Conservation (phyloP, 2,329 filamentous ascomycete genomes). For the Fusarium sp. region DNA sequence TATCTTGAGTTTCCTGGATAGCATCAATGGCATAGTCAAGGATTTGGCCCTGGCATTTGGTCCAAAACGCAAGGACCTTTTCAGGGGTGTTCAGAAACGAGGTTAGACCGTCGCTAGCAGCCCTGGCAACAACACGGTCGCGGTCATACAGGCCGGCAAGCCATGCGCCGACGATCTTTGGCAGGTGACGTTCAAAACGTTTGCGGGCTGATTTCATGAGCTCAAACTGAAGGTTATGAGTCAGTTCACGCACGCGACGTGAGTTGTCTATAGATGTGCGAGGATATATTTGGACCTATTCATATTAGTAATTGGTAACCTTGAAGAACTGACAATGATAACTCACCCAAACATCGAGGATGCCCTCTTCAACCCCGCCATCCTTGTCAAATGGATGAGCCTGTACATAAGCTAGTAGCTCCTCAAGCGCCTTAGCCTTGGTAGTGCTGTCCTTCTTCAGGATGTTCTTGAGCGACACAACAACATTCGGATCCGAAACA, state of each 20-base stretch:
- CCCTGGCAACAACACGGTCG: slow-evolving; percentile 77
- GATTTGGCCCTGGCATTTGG: slow-evolving; percentile 81
- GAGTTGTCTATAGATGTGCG: slow-evolving; percentile 90
- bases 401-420: slow-evolving; percentile 74
- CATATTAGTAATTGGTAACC: background rate
- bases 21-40: slow-evolving; percentile 84
- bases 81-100: slow-evolving; percentile 82
- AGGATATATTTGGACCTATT: slow-evolving; percentile 84
- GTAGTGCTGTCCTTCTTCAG: slow-evolving; percentile 93
- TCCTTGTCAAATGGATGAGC: slow-evolving; percentile 61
- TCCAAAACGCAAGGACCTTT: slow-evolving; percentile 81
- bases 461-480: slow-evolving; percentile 92
- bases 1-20: slow-evolving; percentile 80
- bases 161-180: slow-evolving; percentile 87
- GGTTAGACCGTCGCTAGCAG: slow-evolving; percentile 80
- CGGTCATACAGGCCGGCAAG: slow-evolving; percentile 88
- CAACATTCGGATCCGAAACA: slow-evolving; percentile 81
- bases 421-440: slow-evolving; percentile 89
- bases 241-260: slow-evolving; percentile 85
- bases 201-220: slow-evolving; percentile 74
- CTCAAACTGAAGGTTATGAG: slow-evolving; percentile 77
- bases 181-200: slow-evolving; percentile 82
- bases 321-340: background rate
- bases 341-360: slow-evolving; percentile 87
- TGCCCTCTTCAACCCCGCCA: slow-evolving; percentile 76